Base-by-base conservation (phyloP, 2,329 filamentous ascomycete genomes). In the Plenodomus lindquistii region DNA sequence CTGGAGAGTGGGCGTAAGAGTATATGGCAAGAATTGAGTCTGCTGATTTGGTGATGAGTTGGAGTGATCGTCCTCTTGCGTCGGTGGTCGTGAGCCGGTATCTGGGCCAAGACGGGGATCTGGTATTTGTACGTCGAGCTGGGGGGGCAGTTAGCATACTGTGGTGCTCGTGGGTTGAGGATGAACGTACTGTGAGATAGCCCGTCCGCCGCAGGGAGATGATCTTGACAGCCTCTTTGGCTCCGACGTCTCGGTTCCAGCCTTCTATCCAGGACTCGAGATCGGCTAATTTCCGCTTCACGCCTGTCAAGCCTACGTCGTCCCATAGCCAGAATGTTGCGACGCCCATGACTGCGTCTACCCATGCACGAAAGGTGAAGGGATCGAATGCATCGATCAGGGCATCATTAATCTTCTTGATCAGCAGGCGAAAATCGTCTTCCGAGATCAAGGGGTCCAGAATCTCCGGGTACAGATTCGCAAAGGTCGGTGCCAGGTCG, bases 241-340 rank as follows among this genome's bases (percentile, higher is more conserved):
- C 73, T n/a, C 81, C 81, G 9, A 79, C 73, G 53, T 89, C 83
- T 8, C 71, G 68, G 69, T 99, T 99, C 92, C 93, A 97, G 50
- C 85, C 81, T 56, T 95, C 88, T 44, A 99, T 82, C 85, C 89
- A 96, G 31, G 71, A 73, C 73, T 99, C 94, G 16, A 97, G 75
- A 9, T 76, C 79, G 46, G 79, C 81, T 38, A 96, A 71, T 46
- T 86, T 81, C 18, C 79, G 77, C 76, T 97, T 97, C 50, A 88
- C 82, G 8, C 81, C 85, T 3, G 89, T 89, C 29, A 90, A 74
- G 1, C 93, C 91, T 18, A 93, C 63, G 67, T 97, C 93, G 50
- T 99, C 94, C 91, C 91, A 97, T 27, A 97, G 65, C 89, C 92
- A 99, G 18, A 93, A 89, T 0, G 94, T 97, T 27, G 91, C 73